Evolutionary conservation across 192 early-diverging fungal genomes (phyloP), one percentile per base, ranked within the genome.

Genomic region (Gonapodya prolifera): DNA sequence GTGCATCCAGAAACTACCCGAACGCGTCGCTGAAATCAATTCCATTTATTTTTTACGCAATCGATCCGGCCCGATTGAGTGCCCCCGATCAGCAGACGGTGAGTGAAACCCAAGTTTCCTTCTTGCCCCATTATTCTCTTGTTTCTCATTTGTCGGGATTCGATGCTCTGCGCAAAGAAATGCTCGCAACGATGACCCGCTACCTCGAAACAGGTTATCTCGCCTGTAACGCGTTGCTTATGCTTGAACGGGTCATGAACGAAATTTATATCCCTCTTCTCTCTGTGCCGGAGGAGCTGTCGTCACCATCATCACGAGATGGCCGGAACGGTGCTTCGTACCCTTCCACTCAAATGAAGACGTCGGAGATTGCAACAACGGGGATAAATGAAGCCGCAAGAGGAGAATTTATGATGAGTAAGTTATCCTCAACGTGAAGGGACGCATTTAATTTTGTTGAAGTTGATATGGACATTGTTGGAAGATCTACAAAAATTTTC

Each of bases 221-320:
- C 70, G 83, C 84, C 17, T 83, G 84, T 17, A 83, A 86, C 45
- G 85, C 87, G 0, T 78, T 90, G 16, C 69, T 85, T 17, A 90
- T 87, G 86, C 81, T 90, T 13, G 89, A 90, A 78, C 84, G 81
- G 45, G 84, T 87, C 1, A 70, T 90, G 13, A 79, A 83, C 35
- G 87, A 90, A 35, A 80, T 90, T 13, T 89, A 87, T 78, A 28
- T 90, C 18, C 89, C 89, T 30, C 78, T 90, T 1, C 81, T 90
- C 1, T 82, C 70, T 35, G 81, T 75, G 33, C 45, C 76, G 18
- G 76, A 76, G 34, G 45, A 61, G 45, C 23, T 61, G 8, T 8
- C 45, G 23, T 23, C n/a, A n/a, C n/a, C n/a, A n/a, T n/a, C n/a
- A n/a, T n/a, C n/a, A n/a, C n/a, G n/a, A n/a, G n/a, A n/a, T n/a